Conservation (phyloP, 2,329 filamentous ascomycete genomes). For the Ceratocystis variospora region DNA sequence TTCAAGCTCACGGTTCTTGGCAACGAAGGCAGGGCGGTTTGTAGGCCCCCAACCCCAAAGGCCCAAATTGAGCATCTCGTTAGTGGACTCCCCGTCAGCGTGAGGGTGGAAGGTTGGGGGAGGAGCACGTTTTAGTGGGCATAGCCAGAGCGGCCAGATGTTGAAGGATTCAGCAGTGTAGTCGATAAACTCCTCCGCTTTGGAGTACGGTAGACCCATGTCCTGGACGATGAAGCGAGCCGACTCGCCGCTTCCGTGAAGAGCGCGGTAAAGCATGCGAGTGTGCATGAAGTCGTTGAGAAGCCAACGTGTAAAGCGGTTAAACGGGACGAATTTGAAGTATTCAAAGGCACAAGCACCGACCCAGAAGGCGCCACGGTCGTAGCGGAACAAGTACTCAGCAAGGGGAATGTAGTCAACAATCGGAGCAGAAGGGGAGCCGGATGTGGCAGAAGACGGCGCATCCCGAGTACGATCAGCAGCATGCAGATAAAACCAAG, state of each 20-base stretch:
- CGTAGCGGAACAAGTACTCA: slow-evolving; percentile 66
- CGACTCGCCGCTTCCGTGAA: slow-evolving; percentile 53
- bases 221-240: slow-evolving; percentile 57
- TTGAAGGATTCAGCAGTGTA: slow-evolving; percentile 37
- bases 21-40: slow-evolving; percentile 45
- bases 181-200: slow-evolving; percentile 39
- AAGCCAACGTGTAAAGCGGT: slow-evolving; percentile 49
- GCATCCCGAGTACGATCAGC: slow-evolving; percentile 31
- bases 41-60: slow-evolving; percentile 67
- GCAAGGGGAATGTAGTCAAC: slow-evolving; percentile 50
- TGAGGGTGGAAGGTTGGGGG: slow-evolving; percentile 44
- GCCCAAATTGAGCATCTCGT: slow-evolving; percentile 45
- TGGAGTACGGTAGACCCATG: slow-evolving; percentile 43
- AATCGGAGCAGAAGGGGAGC: slow-evolving; percentile 21
- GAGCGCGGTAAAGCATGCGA: slow-evolving; percentile 57
- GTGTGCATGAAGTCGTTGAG: slow-evolving; percentile 62
- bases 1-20: slow-evolving; percentile 58
- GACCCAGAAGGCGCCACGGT: slow-evolving; percentile 64
- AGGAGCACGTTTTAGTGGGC: slow-evolving; percentile 36
- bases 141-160: slow-evolving; percentile 50
- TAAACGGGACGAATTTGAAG: slow-evolving; percentile 53
- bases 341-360: slow-evolving; percentile 52
- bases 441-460: slow-evolving; percentile 19
- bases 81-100: slow-evolving; percentile 22
- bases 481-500: slow-evolving; percentile 67